phyloP scores from a whole-genome alignment of 1,284 basidiomycete genomes.

The Singerocomus rubriflavus region DNA sequence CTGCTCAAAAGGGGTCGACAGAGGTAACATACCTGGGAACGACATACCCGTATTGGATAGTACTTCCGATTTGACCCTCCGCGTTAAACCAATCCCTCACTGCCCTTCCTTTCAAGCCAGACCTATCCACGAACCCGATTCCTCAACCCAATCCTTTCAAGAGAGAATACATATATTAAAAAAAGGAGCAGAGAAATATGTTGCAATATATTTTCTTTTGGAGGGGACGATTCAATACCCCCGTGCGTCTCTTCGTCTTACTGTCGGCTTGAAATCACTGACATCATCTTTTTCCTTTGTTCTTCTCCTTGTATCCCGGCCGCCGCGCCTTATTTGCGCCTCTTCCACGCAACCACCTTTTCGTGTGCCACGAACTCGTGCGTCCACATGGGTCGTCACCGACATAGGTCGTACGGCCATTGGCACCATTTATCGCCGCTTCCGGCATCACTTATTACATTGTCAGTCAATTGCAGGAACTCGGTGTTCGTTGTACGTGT shows the following conservation, averaged over 20 bases:
- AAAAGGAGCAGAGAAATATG: constrained; percentile 8
- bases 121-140: not conserved
- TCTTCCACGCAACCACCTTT: not conserved
- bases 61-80: constrained; percentile 22
- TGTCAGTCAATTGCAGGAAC: constrained; percentile 60
- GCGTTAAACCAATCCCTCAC: not conserved
- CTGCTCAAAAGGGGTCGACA: not conserved
- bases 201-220: constrained; percentile 27
- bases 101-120: not conserved
- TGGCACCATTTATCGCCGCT: constrained; percentile 76
- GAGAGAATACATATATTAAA: not conserved
- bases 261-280: not conserved
- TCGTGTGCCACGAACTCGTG: not conserved
- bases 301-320: not conserved
- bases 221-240: constrained; percentile 31
- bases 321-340: not conserved
- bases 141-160: not conserved
- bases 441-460: constrained; percentile 62
- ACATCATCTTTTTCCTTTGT: not conserved
- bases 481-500: constrained; percentile 64
- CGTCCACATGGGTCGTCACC: not conserved
- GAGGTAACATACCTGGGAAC: constrained; percentile 25
- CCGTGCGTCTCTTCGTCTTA: constrained; percentile 18
- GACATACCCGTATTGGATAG: constrained; percentile 8
- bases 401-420: constrained; percentile 63